Base-by-base conservation (phyloP, 169 alveolate genomes). In the Plasmodium gallinaceum region DNA sequence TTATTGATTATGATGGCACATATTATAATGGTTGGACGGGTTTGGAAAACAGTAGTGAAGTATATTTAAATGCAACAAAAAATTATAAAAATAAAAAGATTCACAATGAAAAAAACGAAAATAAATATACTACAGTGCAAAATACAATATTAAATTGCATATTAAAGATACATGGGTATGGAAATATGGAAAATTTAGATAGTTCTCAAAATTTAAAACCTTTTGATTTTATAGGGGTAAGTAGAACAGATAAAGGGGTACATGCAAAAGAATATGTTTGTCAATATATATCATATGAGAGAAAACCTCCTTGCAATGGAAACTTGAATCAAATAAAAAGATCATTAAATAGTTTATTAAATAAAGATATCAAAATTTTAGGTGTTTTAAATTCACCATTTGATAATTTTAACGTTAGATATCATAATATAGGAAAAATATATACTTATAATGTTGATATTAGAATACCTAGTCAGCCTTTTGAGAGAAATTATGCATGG, bases 241-340 rank as follows among this genome's bases (percentile, higher is more conserved):
- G 96, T 83, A 88, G 96, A 64, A 94, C 96, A 5, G 96, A 94
- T 71, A 94, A 90, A 64, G 96, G 96, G 1, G 96, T 94, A 0
- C 96, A 94, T 69, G 94, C 96, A 5, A 74, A 65, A 43, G 95
- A 89, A 66, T 86, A 90, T 71, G 90, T 93, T 5, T 94, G 96
- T 80, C 96, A 94, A 58, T 94, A 94, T 66, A 54, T 92, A 5
- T 92, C 95, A 8, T 94, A 90, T 70, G 94, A 92, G 80, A 90
- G 58, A 62, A 72, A 78, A 39, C 93, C 93, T 12, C 95, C 94
- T 2, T 92, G 73, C 9, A 64, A 88, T 32, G 95, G 95, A 5
- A 90, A 92, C 48, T 51, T 92, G 71, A 73, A 83, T 46, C 68
- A 70, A 61, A 46, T 94, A n/a, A 88, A 88, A 70, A 91, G 71